Conservation (phyloP, 495 filamentous ascomycete genomes). For the Neurospora pannonica region DNA sequence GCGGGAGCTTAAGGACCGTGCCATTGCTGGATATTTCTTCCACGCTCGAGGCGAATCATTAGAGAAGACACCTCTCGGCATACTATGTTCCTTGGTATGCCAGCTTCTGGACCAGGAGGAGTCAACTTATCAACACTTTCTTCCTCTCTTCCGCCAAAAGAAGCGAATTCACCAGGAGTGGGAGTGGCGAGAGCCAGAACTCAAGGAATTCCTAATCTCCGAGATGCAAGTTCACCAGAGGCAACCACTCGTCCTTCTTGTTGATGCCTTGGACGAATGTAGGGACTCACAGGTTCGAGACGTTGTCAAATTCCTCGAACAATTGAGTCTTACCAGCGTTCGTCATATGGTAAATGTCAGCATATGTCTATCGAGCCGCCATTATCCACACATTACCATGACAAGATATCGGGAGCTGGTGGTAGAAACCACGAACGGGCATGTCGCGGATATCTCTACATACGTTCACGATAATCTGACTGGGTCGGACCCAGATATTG, state of each 20-base stretch:
- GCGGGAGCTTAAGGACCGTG: background rate
- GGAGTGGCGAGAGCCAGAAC: background rate
- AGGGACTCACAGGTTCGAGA: background rate
- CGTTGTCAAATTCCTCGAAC: background rate
- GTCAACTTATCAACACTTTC: background rate
- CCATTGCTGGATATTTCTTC: constrained; percentile 39
- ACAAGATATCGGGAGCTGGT: constrained; percentile 10
- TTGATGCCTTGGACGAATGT: background rate
- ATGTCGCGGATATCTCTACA: background rate
- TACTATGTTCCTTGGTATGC: constrained; percentile 37
- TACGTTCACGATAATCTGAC: constrained; percentile 3
- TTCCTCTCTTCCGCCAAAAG: background rate
- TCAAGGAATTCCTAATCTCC: background rate
- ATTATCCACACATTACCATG: constrained; percentile 15
- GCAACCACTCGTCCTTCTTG: background rate
- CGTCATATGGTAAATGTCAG: background rate
- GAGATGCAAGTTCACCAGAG: background rate
- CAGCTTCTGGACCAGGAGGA: constrained; percentile 10
- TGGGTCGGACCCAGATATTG: background rate
- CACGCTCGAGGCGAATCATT: constrained; percentile 34
- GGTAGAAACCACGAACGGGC: background rate
- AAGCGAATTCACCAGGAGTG: background rate
- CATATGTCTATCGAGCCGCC: constrained; percentile 26
- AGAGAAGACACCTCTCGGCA: constrained; percentile 34
- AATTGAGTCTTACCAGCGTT: background rate